phyloP scores from a whole-genome alignment of 768 basidiomycete genomes.

The Floccularia luteovirens region DNA sequence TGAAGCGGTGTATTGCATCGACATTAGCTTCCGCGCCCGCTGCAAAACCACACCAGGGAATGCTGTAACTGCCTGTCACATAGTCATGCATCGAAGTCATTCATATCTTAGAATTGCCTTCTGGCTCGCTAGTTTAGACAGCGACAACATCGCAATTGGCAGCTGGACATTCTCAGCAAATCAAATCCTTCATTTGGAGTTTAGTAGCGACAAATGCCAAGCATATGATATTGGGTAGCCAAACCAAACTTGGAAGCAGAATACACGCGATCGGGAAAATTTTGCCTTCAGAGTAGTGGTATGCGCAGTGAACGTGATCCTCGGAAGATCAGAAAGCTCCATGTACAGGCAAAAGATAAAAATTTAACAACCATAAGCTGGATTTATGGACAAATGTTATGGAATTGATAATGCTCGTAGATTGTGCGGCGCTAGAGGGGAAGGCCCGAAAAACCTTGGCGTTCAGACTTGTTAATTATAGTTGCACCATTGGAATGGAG shows the following conservation, averaged over 20 bases:
- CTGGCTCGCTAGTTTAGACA: not conserved
- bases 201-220: not conserved
- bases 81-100: not conserved
- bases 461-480: not conserved
- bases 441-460: not conserved
- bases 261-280: not conserved
- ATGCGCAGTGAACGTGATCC: not conserved
- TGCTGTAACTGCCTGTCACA: not conserved
- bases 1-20: not conserved
- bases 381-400: too few relatives aligned
- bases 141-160: not conserved
- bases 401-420: not conserved
- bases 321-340: not conserved
- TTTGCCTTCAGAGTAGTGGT: not conserved
- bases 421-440: not conserved
- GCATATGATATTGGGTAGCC: not conserved
- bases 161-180: not conserved
- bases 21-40: not conserved
- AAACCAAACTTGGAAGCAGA: not conserved
- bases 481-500: not conserved
- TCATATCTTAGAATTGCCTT: not conserved
- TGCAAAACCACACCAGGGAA: not conserved
- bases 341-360: too few relatives aligned
- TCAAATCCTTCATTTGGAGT: not conserved
- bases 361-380: too few relatives aligned